A percentile compares a stretch with the other conserved stretches of the same genome.
phyloP scores from a whole-genome alignment of 1,284 basidiomycete genomes.

The Rhizoctonia solani region DNA sequence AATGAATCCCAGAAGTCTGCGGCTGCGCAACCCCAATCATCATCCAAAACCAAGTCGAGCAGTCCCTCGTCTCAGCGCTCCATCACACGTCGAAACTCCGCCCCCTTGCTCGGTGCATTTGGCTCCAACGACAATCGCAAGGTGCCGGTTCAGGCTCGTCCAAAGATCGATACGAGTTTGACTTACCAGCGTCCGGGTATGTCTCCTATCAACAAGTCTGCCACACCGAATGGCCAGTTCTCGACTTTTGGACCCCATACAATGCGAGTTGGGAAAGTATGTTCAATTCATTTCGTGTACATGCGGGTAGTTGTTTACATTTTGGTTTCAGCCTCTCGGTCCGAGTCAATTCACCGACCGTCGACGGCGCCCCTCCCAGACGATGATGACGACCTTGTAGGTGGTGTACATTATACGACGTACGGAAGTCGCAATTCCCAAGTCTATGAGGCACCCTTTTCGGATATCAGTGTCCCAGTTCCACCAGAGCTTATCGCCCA shows the following conservation, averaged over 20 bases:
- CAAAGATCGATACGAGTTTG: no score
- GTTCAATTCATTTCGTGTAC: neutral
- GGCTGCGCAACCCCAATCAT: no score
- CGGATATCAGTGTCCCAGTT: neutral
- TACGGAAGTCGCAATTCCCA: constrained; percentile 4
- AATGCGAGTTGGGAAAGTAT: neutral
- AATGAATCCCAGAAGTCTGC: no score
- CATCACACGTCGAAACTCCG: constrained; percentile 10
- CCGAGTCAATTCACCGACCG: neutral
- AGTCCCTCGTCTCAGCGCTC: neutral
- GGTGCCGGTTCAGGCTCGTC: no score
- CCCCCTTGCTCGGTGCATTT: constrained; percentile 4
- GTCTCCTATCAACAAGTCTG: neutral
- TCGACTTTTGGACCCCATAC: constrained; percentile 28
- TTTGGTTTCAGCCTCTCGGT: neutral
- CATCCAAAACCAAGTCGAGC: neutral
- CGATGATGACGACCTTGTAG: constrained; percentile 2
- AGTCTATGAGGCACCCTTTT: constrained; percentile 10
- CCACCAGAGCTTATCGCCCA: neutral
- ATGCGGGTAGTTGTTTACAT: neutral
- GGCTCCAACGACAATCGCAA: no score
- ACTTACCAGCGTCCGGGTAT: constrained; percentile 5
- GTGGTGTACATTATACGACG: constrained; percentile 25
- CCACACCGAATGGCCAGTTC: neutral
- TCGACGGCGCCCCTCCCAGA: neutral